phyloP scores from a whole-genome alignment of 192 early-diverging fungal species.

The Diversispora epigaea region DNA sequence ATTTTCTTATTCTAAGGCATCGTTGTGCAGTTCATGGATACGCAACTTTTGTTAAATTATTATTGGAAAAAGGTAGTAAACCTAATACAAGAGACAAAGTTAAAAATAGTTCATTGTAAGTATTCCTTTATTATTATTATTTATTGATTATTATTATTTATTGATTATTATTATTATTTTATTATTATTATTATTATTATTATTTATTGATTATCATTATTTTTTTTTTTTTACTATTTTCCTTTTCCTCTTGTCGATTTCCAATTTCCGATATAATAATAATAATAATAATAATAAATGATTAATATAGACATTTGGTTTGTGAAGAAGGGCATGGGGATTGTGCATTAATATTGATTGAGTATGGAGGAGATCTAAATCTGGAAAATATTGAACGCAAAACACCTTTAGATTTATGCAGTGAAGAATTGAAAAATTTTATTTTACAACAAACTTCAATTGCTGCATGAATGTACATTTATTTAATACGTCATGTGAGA shows the following conservation, averaged over 20 bases:
- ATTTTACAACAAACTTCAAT: slow-evolving; percentile 19
- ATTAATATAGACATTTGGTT: slow-evolving; percentile 47
- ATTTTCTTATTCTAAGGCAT: slow-evolving; percentile 42
- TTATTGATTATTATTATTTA: background rate
- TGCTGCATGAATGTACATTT: no score
- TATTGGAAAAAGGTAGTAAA: slow-evolving; percentile 47
- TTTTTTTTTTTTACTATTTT: no score
- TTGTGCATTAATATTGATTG: slow-evolving; percentile 48
- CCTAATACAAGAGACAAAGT: slow-evolving; percentile 49
- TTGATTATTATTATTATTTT: background rate
- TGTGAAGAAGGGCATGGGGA: slow-evolving; percentile 64
- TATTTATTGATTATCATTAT: background rate
- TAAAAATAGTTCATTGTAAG: slow-evolving; percentile 54
- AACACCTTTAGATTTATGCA: slow-evolving; percentile 51
- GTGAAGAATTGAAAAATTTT: slow-evolving; percentile 36
- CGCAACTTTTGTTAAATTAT: slow-evolving; percentile 44
- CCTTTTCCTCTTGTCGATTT: no score
- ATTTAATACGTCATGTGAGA: no score
- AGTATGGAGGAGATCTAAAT: slow-evolving; percentile 53
- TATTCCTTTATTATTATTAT: slow-evolving; percentile 16
- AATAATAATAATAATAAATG: no score
- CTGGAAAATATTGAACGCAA: slow-evolving; percentile 47
- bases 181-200: slow-evolving; percentile 2
- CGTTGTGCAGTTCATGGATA: slow-evolving; percentile 54
- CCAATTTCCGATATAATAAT: no score